A percentile compares a stretch with the other conserved stretches of the same genome.
Conservation (phyloP, 148 eudicot species). For the Rhododendron mucronatum region DNA sequence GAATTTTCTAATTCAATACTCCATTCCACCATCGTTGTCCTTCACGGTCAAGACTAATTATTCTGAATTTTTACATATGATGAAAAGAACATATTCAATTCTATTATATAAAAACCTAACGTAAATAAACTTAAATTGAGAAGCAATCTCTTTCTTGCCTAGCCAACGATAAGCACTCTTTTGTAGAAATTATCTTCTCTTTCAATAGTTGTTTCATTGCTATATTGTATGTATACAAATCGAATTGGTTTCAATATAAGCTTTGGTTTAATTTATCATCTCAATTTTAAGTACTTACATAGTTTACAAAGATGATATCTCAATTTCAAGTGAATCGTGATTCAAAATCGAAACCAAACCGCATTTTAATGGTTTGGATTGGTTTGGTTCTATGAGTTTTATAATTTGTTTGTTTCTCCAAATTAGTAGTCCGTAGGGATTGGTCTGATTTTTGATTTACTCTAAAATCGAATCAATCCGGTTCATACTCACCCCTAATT, state of each 20-base stretch:
- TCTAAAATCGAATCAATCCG: no score
- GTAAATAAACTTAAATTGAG: no score
- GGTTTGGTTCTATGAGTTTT: background rate
- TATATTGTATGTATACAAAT: no score
- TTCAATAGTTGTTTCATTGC: background rate
- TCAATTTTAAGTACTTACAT: no score
- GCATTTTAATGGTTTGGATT: background rate
- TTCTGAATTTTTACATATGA: no score
- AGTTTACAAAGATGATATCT: background rate
- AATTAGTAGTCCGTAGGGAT: background rate
- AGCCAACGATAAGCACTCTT: background rate
- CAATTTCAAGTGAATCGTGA: background rate
- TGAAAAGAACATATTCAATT: no score
- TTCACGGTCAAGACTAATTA: background rate
- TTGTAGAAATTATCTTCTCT: background rate
- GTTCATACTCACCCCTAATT: background rate
- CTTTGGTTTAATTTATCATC: background rate
- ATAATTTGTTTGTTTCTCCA: background rate
- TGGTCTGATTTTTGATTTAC: no score
- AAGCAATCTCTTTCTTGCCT: background rate
- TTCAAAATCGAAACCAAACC: background rate
- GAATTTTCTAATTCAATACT: background rate
- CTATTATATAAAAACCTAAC: no score
- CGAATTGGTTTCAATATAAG: no score
- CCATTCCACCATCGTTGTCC: background rate